These are phyloP conservation scores for Rosa rugosa DNA, from an alignment of 306 rosid species.

Conservation along the genomic window DNA sequence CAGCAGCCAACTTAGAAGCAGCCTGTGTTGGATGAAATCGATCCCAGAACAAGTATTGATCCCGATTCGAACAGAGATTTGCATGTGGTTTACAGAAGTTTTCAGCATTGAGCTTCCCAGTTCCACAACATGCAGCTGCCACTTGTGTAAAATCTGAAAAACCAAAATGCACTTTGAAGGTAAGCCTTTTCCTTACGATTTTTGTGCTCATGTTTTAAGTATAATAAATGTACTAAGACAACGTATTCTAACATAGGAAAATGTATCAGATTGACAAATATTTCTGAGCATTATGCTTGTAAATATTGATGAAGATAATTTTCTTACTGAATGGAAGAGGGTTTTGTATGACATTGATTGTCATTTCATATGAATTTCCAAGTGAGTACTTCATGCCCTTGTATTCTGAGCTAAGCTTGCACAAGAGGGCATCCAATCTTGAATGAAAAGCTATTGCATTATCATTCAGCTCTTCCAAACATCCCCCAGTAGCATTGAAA, in stretches of 20 bases:
- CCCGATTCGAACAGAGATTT: not conserved
- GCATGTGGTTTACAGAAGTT: constrained; percentile 4
- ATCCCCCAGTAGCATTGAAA: constrained; percentile 20
- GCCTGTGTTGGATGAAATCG: constrained; percentile 28
- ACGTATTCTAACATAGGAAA: not conserved
- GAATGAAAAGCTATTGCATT: constrained; percentile 23
- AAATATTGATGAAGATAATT: not conserved
- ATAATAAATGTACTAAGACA: not conserved
- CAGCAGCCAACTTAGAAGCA: constrained; percentile 28
- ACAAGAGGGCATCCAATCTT: constrained; percentile 13
- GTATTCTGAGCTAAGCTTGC: constrained; percentile 18
- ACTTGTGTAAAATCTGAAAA: constrained; percentile 25
- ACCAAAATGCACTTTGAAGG: not conserved
- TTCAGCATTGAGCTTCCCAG: constrained; percentile 30
- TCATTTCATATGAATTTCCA: constrained; percentile 33
- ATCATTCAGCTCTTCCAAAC: constrained; percentile 32
- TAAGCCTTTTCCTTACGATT: not conserved
- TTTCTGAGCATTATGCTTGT: not conserved
- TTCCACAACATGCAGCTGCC: constrained; percentile 30
- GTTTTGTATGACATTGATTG: constrained; percentile 20
- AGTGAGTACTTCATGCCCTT: constrained; percentile 28
- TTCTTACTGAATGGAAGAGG: constrained; percentile 25
- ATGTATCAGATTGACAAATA: not conserved
- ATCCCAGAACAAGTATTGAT: constrained; percentile 33
- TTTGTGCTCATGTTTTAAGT: not conserved